Evolutionary conservation across 164 flowering plant species (phyloP).

Genomic region (Nelumbo lutea): DNA sequence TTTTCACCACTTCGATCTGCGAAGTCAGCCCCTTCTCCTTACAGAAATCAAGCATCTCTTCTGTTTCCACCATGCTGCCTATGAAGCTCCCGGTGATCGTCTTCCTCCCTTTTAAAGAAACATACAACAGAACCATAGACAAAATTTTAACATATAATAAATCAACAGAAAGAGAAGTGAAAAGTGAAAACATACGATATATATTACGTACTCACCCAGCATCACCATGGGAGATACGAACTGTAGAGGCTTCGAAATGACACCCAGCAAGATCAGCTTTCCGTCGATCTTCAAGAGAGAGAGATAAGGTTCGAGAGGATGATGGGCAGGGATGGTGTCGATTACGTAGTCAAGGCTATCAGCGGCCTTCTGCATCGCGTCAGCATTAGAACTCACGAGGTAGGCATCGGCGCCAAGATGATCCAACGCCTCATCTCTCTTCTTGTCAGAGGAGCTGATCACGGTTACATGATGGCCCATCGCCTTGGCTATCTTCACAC

Average conservation of each 20-base stretch:
- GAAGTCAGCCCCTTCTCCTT: constrained; percentile 55
- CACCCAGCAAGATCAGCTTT: constrained; percentile 40
- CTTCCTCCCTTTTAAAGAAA: constrained; percentile 54
- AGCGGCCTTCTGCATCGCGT: constrained; percentile 29
- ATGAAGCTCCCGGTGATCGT: constrained; percentile 70
- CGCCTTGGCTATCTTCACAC: constrained; percentile 51
- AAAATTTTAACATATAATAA: neutral
- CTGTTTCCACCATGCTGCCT: constrained; percentile 82
- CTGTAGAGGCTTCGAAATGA: constrained; percentile 29
- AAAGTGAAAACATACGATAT: neutral
- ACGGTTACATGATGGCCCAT: constrained; percentile 61
- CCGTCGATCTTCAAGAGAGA: constrained; percentile 42
- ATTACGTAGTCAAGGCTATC: constrained; percentile 46
- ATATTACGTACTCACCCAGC: constrained; percentile 21
- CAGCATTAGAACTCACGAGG: constrained; percentile 33
- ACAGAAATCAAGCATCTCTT: constrained; percentile 76
- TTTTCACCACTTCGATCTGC: constrained; percentile 58
- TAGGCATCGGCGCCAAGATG: constrained; percentile 45
- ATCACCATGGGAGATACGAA: constrained; percentile 24
- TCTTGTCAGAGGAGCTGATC: constrained; percentile 46
- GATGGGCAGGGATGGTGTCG: constrained; percentile 47
- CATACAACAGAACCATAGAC: too few relatives aligned
- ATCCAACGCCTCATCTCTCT: constrained; percentile 42
- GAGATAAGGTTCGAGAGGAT: constrained; percentile 30
- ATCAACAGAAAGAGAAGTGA: neutral